A percentile compares a stretch with the other conserved stretches of the same genome.
Evolutionary conservation across 805 yeast species (phyloP).

Genomic region (Tetrapisispora arboricola): DNA sequence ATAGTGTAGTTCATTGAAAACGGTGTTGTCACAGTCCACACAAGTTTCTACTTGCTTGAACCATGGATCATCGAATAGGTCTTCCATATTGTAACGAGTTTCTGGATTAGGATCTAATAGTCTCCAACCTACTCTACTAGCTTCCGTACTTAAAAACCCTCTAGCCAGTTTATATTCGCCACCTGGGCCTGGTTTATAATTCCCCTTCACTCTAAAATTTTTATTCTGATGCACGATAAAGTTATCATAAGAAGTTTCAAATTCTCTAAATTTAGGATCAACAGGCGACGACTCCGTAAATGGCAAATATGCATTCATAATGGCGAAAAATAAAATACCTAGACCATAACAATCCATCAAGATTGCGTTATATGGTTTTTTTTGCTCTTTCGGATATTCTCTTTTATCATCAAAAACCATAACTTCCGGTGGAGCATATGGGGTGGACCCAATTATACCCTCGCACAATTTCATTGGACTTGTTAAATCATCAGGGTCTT

Average conservation of each 20-base stretch:
- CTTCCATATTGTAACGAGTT: constrained; percentile 44
- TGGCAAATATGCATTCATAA: constrained; percentile 50
- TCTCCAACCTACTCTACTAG: constrained; percentile 66
- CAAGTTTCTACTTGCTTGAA: constrained; percentile 52
- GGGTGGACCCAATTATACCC: constrained; percentile 67
- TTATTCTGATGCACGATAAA: constrained; percentile 33
- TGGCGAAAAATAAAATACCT: constrained; percentile 56
- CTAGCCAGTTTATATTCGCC: constrained; percentile 61
- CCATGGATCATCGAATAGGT: constrained; percentile 55
- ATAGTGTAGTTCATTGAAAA: neutral
- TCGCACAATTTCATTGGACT: constrained; percentile 32
- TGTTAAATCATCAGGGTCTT: constrained; percentile 38
- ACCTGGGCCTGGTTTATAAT: constrained; percentile 53
- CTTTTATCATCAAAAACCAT: constrained; percentile 33
- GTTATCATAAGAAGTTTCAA: constrained; percentile 37
- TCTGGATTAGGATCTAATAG: constrained; percentile 52
- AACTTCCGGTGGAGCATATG: constrained; percentile 73
- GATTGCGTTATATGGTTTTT: constrained; percentile 47
- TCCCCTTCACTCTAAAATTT: constrained; percentile 36
- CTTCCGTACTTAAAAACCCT: constrained; percentile 46
- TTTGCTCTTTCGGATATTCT: constrained; percentile 25
- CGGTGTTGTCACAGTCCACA: constrained; percentile 13
- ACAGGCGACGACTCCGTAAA: constrained; percentile 40
- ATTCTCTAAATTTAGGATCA: constrained; percentile 49
- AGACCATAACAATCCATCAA: constrained; percentile 65